Base-by-base conservation (phyloP, 495 filamentous ascomycete genomes). In the Aspergillus diversus region DNA sequence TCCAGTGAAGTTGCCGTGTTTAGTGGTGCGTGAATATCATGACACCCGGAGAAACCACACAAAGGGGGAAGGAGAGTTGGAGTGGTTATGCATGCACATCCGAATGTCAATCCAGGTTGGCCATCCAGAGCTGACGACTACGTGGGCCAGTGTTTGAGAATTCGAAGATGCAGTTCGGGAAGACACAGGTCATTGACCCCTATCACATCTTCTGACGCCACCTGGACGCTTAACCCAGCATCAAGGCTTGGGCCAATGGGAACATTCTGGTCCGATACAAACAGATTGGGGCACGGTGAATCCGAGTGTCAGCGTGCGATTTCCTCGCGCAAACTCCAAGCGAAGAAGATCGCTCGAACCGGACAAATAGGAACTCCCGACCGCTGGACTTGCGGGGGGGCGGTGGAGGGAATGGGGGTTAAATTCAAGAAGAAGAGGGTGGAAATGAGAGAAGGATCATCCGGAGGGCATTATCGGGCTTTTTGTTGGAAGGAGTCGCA, bases 141-240 rank as follows among this genome's bases (percentile, higher is more conserved):
- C 64, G 58, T 61, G 60, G 67, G 63, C 61, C 64, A 66, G 64
- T 49, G 52, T 59, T 59, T 55, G 59, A 53, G 59, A 32, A 57
- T 12, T 58, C 46, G 66, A 59, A 53, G 57, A 67, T 69, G 73
- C 73, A 75, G 70, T 69, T 65, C 73, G 74, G 76, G 63, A 76
- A 75, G 69, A 63, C 64, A 76, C 74, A 77, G 69, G 59, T 55
- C 63, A 62, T 61, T 62, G 33, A 70, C 65, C 68, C 65, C 68
- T 67, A 70, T 70, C 68, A 67, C 65, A 71, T 66, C 71, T 69
- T 68, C 66, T 55, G 64, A 63, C 71, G 72, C 73, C 73, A 73
- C 72, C 61, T 60, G 62, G 64, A 68, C 61, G 53, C 65, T 61
- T 51, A 65, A 63, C 17, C 60, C 55, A 59, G 64, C 61, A 51